Conservation (phyloP, 2,329 filamentous ascomycete genomes). For the Xylaria sp. region DNA sequence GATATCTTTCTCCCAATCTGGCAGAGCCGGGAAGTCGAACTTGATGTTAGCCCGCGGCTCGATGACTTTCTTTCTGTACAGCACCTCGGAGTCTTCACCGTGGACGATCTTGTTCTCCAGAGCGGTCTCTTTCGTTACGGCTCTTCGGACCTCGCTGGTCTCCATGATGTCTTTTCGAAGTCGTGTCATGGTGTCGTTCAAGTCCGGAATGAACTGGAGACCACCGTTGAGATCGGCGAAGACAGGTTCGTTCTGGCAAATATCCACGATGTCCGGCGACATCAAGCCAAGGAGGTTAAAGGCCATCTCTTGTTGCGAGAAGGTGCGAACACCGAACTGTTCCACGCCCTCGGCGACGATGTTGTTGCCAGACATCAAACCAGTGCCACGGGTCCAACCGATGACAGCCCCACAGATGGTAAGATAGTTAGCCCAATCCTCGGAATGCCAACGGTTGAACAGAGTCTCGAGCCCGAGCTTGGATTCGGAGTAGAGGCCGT, state of each 20-base stretch:
- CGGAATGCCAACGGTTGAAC: constrained; percentile 98
- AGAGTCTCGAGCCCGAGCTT: constrained; percentile 97
- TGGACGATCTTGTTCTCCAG: constrained; percentile 98
- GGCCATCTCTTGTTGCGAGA: constrained; percentile 99
- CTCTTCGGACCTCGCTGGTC: constrained; percentile 90
- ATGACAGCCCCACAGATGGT: constrained; percentile 99
- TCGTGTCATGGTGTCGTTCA: constrained; percentile 93
- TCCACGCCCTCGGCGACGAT: constrained; percentile 97
- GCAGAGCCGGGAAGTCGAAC: constrained; percentile 90
- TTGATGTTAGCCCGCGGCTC: constrained; percentile 98
- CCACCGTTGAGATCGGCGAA: constrained; percentile 98
- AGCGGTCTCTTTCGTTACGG: constrained; percentile 93
- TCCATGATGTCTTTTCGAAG: constrained; percentile 95
- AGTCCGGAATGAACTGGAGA: constrained; percentile 94
- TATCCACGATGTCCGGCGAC: constrained; percentile 91
- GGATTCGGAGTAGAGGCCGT: constrained; percentile 97
- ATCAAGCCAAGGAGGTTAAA: constrained; percentile 98
- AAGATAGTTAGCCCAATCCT: constrained; percentile 97
- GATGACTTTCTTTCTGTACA: constrained; percentile 94
- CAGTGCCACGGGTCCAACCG: constrained; percentile 98
- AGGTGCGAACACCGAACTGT: constrained; percentile 95
- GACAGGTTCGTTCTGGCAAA: constrained; percentile 94
- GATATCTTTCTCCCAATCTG: constrained; percentile 91
- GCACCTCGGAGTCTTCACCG: constrained; percentile 87
- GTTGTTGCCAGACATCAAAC: constrained; percentile 98